Base-by-base conservation (phyloP, 2,329 filamentous ascomycete species). In the Pezicula radicicola region DNA sequence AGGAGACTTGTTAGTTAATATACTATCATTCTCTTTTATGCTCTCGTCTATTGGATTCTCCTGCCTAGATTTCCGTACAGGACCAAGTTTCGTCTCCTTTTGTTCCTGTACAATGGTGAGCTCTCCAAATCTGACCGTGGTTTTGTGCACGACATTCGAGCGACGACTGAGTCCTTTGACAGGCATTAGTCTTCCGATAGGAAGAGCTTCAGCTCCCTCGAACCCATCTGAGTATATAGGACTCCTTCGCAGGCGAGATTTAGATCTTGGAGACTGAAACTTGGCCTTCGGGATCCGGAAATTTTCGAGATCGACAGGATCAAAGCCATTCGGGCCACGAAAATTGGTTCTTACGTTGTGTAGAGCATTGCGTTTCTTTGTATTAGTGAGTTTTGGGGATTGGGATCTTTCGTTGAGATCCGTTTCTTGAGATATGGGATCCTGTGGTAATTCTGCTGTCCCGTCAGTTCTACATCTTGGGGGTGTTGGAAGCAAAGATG, bases 191-290 rank as follows among this genome's bases (percentile, higher is more conserved):
- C 43, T 36, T 3, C 60, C 62, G n/a, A 53, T 63, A 3, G 59
- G 57, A 12, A 51, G 25, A 15, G 54, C 56, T 50, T 66, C 63
- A 16, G 53, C 50, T 8, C 59, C 61, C 33, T 60, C 54, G 49
- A 66, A 66, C 0, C 63, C 63, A 47, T 66, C 63, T 1, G 58
- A 61, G 27, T 55, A 59, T 8, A 50, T 55, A 28, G 44, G 44
- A 19, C 9, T 49, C 28, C 16, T 40, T 12, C 19, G 27, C 18
- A 12, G 8, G 15, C 10, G 9, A 25, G 13, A 15, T 15, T 28
- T 15, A 7, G 13, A 28, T 2, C 19, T 40, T 28, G 37, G 42
- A 39, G 30, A 51, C 19, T 15, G 4, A 10, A 36, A 12, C 16
- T 35, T n/a, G 15, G 36, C 16, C n/a, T 55, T 41, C 49, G 60